A percentile compares a stretch with the other conserved stretches of the same genome.
Evolutionary conservation across 805 yeast genomes (phyloP).

Genomic region (Candida quercuum): DNA sequence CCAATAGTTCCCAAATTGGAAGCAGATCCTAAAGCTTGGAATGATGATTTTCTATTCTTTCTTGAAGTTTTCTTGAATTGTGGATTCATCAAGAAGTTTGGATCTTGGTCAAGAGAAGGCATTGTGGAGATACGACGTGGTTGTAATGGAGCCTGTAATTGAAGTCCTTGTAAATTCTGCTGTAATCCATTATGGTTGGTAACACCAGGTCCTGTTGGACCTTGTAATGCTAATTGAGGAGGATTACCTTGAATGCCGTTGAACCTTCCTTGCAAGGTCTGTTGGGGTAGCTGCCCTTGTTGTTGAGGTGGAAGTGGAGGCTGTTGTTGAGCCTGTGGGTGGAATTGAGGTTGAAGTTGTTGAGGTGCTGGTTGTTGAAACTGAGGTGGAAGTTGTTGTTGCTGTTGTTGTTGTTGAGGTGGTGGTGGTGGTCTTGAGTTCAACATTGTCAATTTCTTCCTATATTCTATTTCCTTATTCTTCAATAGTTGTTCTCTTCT

Average conservation of each 20-base stretch:
- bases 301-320: conserved; percentile 1
- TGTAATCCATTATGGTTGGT: neutral
- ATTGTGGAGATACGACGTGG: conserved; percentile 23
- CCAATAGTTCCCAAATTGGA: conserved; percentile 10
- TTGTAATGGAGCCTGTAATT: conserved; percentile 18
- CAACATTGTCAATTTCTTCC: conserved; percentile 15
- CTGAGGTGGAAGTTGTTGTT: conserved; percentile 3
- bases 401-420: conserved; percentile 12
- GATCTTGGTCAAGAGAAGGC: conserved; percentile 14
- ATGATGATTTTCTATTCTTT: conserved; percentile 38
- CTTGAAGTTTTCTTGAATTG: conserved; percentile 35
- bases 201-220: neutral
- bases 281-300: neutral
- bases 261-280: neutral
- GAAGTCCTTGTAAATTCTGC: conserved; percentile 7
- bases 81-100: conserved; percentile 1
- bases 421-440: conserved; percentile 5
- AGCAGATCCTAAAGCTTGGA: conserved; percentile 18
- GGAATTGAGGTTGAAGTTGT: too few species aligned
- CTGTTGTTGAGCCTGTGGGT: too few species aligned
- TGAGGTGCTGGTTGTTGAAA: neutral
- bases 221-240: too few species aligned
- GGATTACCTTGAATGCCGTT: too few species aligned
- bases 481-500: conserved; percentile 20
- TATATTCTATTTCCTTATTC: conserved; percentile 22